Conservation (phyloP, 176 grass and related monocot genomes). For the Aegilops tauschii region DNA sequence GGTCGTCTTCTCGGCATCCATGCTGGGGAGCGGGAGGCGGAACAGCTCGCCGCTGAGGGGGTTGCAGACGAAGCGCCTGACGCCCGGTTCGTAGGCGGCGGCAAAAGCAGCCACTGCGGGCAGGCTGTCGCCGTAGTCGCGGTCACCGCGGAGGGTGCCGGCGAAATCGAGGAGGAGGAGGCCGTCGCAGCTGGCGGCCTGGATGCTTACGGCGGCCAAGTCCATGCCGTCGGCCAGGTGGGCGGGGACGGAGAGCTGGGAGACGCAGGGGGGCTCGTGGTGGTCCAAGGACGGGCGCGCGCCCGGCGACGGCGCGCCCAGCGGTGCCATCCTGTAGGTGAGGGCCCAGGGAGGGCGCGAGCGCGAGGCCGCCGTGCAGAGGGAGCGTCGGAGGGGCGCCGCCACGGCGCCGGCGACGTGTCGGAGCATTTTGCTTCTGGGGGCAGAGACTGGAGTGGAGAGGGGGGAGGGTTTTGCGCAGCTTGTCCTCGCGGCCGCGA, state of each 20-base stretch:
- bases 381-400: not conserved
- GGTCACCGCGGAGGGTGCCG: not conserved
- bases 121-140: too few species aligned
- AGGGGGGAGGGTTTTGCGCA: not conserved
- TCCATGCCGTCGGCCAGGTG: not conserved
- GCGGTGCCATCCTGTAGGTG: not conserved
- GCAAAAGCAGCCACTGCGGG: not conserved
- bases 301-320: not conserved
- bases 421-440: not conserved
- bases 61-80: not conserved
- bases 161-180: not conserved
- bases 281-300: not conserved
- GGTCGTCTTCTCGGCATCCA: too few species aligned
- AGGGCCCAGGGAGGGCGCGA: not conserved
- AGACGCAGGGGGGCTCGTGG: not conserved
- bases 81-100: not conserved
- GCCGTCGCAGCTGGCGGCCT: not conserved
- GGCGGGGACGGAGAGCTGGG: not conserved
- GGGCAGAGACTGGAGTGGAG: not conserved
- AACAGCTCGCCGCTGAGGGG: too few species aligned
- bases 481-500: not conserved
- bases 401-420: not conserved
- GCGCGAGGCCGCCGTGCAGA: not conserved
- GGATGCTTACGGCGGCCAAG: not conserved
- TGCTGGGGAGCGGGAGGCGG: too few species aligned